Conservation (phyloP, 345 rosid species). For the Turnera subulata region DNA sequence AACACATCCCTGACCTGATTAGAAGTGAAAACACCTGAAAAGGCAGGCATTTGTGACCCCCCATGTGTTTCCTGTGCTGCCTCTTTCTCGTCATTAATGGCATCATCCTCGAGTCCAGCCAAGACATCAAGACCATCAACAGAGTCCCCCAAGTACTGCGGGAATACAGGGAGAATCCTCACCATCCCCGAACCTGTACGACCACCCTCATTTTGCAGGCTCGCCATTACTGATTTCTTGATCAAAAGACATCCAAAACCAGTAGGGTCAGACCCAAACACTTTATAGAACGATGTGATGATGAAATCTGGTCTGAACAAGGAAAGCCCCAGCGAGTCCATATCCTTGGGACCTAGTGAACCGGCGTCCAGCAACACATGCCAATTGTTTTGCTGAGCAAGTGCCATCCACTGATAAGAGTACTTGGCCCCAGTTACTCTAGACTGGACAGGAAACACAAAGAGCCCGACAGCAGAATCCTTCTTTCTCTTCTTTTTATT, state of each 20-base stretch:
- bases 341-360: slow-evolving; percentile 80
- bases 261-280: slow-evolving; percentile 75
- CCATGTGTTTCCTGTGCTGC: slow-evolving; percentile 31
- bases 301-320: slow-evolving; percentile 84
- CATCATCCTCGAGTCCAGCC: slow-evolving; percentile 43
- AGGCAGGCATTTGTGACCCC: slow-evolving; percentile 60
- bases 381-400: slow-evolving; percentile 82
- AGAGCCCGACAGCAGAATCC: slow-evolving; percentile 68
- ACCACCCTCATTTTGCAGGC: slow-evolving; percentile 59
- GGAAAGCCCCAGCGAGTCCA: slow-evolving; percentile 86
- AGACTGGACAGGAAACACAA: slow-evolving; percentile 86
- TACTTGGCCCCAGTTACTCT: slow-evolving; percentile 80
- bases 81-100: slow-evolving; percentile 33
- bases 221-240: slow-evolving; percentile 75
- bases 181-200: slow-evolving; percentile 75
- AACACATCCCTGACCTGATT: slow-evolving; percentile 74
- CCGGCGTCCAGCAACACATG: slow-evolving; percentile 84
- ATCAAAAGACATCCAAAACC: slow-evolving; percentile 87
- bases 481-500: slow-evolving; percentile 78
- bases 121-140: slow-evolving; percentile 60
- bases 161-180: slow-evolving; percentile 64
- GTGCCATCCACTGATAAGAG: slow-evolving; percentile 89
- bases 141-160: slow-evolving; percentile 69
- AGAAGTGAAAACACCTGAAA: slow-evolving; percentile 72
- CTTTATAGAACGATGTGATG: slow-evolving; percentile 68